Evolutionary conservation across 441 rosid species (phyloP), one percentile per base, ranked within the genome.

Genomic region (Mallotus repandus): DNA sequence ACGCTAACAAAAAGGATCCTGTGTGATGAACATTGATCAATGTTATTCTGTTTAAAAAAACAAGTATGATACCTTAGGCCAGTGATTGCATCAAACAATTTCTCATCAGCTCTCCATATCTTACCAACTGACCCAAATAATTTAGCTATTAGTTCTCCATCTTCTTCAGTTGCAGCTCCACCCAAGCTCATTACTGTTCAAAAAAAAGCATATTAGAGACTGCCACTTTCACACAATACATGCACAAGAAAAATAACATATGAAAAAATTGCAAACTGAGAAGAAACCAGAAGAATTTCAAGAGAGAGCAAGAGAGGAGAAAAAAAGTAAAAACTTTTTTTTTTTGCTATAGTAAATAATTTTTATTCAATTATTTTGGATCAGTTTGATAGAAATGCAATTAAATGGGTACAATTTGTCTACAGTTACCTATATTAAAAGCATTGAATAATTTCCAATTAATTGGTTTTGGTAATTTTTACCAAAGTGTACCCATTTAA

Each of bases 61-160:
- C 57, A 69, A 63, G 25, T 67, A 49, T 73, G 50, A 63, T 85
- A 93, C 99, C 99, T 95, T 76, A 95, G 84, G 71, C 88, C 99
- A 77, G 98, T 93, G 76, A 93, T 77, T 67, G 97, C 98, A 86
- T 93, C 98, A 77, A 95, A 93, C 70, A 83, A 58, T 75, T 91
- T 93, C 77, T 95, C 99, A 73, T 93, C 90, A 74, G 94, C 95
- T 80, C 69, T 89, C 88, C 94, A 91, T 22, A 91, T 84, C 82
- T 91, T 93, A 77, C 98, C 98, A 55, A 91, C 85, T 3, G 97
- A 83, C 66, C 93, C 91, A 73, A 95, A 95, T 76, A 95, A 81
- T 79, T 85, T 84, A 57, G 87, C 50, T 7, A 95, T 90, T 58
- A 93, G 73, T 54, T 83, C 89, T 77, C 87, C 97, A 75, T 93